phyloP scores from a whole-genome alignment of 208 protist genomes.

The Porcisia hertigi region DNA sequence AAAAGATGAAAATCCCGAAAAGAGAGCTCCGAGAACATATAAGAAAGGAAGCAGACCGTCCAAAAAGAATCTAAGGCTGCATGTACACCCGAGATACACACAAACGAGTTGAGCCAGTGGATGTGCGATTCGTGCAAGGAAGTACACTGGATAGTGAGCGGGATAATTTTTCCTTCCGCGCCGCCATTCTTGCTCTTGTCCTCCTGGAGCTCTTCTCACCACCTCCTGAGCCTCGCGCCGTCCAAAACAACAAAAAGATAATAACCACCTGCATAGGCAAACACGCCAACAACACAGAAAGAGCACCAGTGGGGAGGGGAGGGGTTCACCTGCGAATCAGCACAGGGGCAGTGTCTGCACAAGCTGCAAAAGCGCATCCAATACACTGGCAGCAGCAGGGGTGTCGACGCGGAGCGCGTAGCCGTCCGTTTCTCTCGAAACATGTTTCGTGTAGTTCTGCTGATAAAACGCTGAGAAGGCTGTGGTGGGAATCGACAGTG shows the following conservation, averaged over 20 bases:
- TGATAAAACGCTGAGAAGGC: constrained; percentile 36
- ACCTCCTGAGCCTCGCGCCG: no score
- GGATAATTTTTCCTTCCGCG: neutral
- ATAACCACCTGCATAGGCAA: no score
- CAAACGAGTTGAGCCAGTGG: no score
- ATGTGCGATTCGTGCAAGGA: no score
- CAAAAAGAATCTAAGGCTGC: no score
- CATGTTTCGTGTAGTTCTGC: constrained; percentile 16
- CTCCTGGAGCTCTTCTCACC: neutral
- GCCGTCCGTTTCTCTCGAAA: constrained; percentile 1
- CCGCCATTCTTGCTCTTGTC: no score
- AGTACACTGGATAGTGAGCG: no score
- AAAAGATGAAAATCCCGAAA: neutral
- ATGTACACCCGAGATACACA: no score
- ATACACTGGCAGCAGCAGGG: neutral
- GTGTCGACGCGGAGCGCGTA: constrained; percentile 10
- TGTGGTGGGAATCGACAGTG: constrained; percentile 25
- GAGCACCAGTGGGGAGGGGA: neutral
- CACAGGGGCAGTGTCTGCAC: constrained; percentile 12
- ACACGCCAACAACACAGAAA: neutral
- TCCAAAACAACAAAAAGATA: no score
- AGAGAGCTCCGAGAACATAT: neutral
- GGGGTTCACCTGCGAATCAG: neutral
- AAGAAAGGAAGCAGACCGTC: neutral
- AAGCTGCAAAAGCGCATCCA: constrained; percentile 10